A percentile compares a stretch with the other conserved stretches of the same genome.
These are phyloP conservation scores for Aspergillus ostianus DNA, from an alignment of 495 filamentous ascomycete species.

Conservation along the genomic window DNA sequence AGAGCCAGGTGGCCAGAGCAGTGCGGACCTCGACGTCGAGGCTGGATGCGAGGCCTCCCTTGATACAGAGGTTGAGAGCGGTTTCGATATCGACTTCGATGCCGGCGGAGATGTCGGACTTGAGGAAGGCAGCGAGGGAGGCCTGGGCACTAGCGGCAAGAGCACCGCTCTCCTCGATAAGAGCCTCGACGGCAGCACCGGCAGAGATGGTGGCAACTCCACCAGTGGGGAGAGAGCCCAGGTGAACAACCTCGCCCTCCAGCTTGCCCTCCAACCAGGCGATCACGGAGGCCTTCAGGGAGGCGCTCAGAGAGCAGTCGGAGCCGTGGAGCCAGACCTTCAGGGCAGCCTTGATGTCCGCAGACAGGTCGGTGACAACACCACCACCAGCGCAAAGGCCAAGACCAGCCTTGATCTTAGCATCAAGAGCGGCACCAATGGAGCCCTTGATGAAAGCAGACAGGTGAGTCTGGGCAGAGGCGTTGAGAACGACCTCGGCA, in stretches of 20 bases:
- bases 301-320: constrained; percentile 31
- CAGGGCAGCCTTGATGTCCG: constrained; percentile 36
- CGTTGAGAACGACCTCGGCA: constrained; percentile 33
- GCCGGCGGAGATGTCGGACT: constrained; percentile 25
- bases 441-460: constrained; percentile 28
- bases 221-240: constrained; percentile 29
- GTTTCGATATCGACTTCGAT: constrained; percentile 32
- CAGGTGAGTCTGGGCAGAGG: constrained; percentile 32
- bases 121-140: constrained; percentile 37
- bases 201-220: constrained; percentile 37
- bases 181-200: constrained; percentile 34
- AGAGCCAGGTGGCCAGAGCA: constrained; percentile 40
- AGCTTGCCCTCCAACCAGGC: constrained; percentile 37
- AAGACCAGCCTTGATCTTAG: constrained; percentile 35
- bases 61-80: constrained; percentile 32
- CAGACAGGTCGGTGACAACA: constrained; percentile 31
- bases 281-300: constrained; percentile 33
- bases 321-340: constrained; percentile 31
- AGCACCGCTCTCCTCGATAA: constrained; percentile 32
- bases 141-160: constrained; percentile 32
- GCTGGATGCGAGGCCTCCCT: constrained; percentile 31
- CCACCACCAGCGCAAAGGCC: constrained; percentile 39
- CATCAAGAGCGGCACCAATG: constrained; percentile 22
- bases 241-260: constrained; percentile 27
- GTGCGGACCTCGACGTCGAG: constrained; percentile 32